These are phyloP conservation scores for Pilasporangium apinafurcum DNA, from an alignment of 352 stramenopile species.

Conservation along the genomic window DNA sequence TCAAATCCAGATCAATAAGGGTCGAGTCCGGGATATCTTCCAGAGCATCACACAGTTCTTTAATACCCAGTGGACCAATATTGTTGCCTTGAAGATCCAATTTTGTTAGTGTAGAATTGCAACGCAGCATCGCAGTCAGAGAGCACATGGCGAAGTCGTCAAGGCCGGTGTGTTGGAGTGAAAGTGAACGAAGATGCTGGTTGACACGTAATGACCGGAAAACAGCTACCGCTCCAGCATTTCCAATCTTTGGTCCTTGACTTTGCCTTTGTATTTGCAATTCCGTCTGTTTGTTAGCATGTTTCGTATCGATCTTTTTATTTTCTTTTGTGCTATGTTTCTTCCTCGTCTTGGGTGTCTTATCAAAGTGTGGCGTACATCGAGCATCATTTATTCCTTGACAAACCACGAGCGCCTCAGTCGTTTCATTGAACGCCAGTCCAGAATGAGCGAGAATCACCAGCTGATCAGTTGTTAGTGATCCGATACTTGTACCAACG, in stretches of 20 bases:
- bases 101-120: slow-evolving; percentile 52
- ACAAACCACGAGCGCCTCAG: slow-evolving; percentile 20
- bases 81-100: slow-evolving; percentile 45
- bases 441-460: slow-evolving; percentile 22
- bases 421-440: slow-evolving; percentile 34
- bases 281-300: not conserved
- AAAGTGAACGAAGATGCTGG: slow-evolving; percentile 30
- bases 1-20: slow-evolving; percentile 50
- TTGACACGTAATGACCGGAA: slow-evolving; percentile 56
- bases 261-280: not conserved
- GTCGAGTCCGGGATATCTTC: slow-evolving; percentile 56
- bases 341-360: slow-evolving; percentile 7
- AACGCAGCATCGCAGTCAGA: slow-evolving; percentile 47
- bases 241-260: slow-evolving; percentile 9
- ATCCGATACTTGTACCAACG: slow-evolving; percentile 1
- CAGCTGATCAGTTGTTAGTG: slow-evolving; percentile 18
- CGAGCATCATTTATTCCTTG: slow-evolving; percentile 7
- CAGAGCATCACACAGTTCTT: slow-evolving; percentile 44
- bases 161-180: slow-evolving; percentile 38
- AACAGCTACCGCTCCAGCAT: slow-evolving; percentile 27
- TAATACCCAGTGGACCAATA: slow-evolving; percentile 40
- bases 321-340: slow-evolving; percentile 3
- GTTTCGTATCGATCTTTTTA: slow-evolving; percentile 2
- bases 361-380: not conserved
- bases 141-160: slow-evolving; percentile 43